phyloP scores from a whole-genome alignment of 768 basidiomycete species.

The Mycena albidolilacea region DNA sequence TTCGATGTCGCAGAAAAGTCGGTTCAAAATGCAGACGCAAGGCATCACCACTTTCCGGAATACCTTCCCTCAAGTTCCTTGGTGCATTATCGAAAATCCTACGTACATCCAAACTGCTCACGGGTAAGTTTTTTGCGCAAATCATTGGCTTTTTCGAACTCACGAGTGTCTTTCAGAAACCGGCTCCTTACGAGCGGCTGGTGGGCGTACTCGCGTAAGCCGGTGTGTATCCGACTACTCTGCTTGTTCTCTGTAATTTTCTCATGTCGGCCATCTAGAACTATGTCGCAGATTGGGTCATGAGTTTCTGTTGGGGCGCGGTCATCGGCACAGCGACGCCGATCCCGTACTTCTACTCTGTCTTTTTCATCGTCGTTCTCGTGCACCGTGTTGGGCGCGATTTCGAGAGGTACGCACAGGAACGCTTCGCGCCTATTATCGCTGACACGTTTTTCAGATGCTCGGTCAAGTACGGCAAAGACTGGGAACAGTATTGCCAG shows the following conservation, averaged over 20 bases:
- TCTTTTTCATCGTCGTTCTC: conserved; percentile 96
- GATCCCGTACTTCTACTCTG: conserved; percentile 97
- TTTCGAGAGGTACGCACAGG: conserved; percentile 82
- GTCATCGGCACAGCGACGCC: conserved; percentile 80
- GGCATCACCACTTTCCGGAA: conserved; percentile 89
- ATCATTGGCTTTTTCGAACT: conserved; percentile 2
- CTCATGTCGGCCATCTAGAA: conserved; percentile 65
- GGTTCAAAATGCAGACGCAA: conserved; percentile 97
- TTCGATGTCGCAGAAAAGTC: conserved; percentile 96
- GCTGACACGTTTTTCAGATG: conserved; percentile 62
- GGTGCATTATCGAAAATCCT: conserved; percentile 87
- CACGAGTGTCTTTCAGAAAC: conserved; percentile 66
- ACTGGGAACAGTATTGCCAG: conserved; percentile 92
- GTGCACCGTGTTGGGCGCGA: conserved; percentile 93
- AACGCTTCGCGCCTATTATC: neutral
- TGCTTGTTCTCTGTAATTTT: neutral
- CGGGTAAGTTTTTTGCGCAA: conserved; percentile 65
- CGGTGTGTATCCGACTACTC: conserved; percentile 63
- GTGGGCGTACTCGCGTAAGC: conserved; percentile 97
- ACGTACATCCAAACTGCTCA: conserved; percentile 94
- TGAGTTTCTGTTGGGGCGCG: conserved; percentile 89
- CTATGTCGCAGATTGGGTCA: conserved; percentile 94
- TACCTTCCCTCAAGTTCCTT: conserved; percentile 95
- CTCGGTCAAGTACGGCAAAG: conserved; percentile 92
- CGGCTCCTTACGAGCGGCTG: conserved; percentile 93